Conservation (phyloP, 2,329 filamentous ascomycete genomes). For the Talaromyces islandicus region DNA sequence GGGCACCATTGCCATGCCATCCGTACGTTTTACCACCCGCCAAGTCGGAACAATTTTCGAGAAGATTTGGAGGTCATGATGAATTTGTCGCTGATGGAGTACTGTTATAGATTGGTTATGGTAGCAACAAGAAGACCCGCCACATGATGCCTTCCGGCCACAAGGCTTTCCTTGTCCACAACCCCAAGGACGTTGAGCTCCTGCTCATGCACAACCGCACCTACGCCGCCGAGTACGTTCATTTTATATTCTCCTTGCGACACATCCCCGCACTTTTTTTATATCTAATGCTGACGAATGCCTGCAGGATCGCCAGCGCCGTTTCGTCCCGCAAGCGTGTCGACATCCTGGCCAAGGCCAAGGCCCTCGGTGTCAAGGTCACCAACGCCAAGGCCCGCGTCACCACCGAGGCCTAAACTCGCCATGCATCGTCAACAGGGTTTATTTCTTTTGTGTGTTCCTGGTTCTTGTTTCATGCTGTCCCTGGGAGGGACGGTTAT, state of each 20-base stretch:
- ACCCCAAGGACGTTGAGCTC: constrained; percentile 90
- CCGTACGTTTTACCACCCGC: constrained; percentile 60
- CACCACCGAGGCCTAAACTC: constrained; percentile 73
- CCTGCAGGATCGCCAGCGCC: constrained; percentile 84
- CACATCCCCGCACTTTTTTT: not conserved
- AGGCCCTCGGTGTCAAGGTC: constrained; percentile 98
- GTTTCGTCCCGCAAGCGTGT: constrained; percentile 98
- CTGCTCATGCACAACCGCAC: constrained; percentile 99
- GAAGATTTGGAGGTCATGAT: not conserved
- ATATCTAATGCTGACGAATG: constrained; percentile 3
- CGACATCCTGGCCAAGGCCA: constrained; percentile 94
- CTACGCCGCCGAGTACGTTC: constrained; percentile 92
- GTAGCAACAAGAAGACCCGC: constrained; percentile 98
- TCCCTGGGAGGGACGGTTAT: not conserved
- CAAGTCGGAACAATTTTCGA: not conserved
- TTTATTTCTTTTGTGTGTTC: constrained; percentile 8
- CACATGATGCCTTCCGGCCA: constrained; percentile 99
- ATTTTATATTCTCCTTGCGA: not conserved
- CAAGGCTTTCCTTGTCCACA: constrained; percentile 99
- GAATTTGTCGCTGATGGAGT: constrained; percentile 10
- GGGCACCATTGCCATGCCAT: constrained; percentile 93
- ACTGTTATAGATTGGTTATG: constrained; percentile 78
- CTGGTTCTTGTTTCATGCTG: constrained; percentile 11
- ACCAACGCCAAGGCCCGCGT: constrained; percentile 99
- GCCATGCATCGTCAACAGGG: constrained; percentile 13